Evolutionary conservation across 768 basidiomycete genomes (phyloP), one percentile per base, ranked within the genome.

Genomic region (Mycena kentingensis): DNA sequence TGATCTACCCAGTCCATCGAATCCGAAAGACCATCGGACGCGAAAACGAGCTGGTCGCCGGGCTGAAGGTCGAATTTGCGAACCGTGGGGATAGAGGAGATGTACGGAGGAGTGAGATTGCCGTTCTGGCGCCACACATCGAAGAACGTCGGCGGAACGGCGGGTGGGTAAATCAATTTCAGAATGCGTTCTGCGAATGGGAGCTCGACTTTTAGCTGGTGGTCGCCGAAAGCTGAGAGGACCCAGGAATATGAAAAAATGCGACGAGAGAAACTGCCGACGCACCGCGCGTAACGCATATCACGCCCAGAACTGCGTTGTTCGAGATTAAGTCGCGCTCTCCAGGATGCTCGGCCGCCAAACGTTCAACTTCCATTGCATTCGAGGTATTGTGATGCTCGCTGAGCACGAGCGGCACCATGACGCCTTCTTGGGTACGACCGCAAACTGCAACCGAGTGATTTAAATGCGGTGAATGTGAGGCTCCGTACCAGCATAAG

Each of bases 1-100:
- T 27, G 22, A 11, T 46, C 46, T 12, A 51, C 24, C 4, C 4
- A 27, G 19, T 31, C 18, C 51, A 58, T 41, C 12, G 57, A 46
- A 22, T 58, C 43, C 11, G 39, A 34, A 13, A 58, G 52, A n/a
- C 57, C 52, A 39, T 58, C 57, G 6, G 57, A 58, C 15, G 57
- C 52, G 28, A 58, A 54, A 4, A 58, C 34, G 27, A 58, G 31
- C 6, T 46, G 29, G 37, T 58, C 57, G n/a, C 48, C 43, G 26
- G 43, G 43, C 8, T 35, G 36, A 16, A 58, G 47, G 25, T 53
- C 57, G 29, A 39, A 27, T 10, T 48, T 52, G 0, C 24, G 44
- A 25, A 58, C 26, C 28, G 47, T 10, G 10, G 57, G 57, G 2
- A 36, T 31, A 3, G 39, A 38, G 8, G 57, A 58, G 16, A 58